phyloP scores from a whole-genome alignment of 768 basidiomycete genomes.

The Phaffia tasmanica region DNA sequence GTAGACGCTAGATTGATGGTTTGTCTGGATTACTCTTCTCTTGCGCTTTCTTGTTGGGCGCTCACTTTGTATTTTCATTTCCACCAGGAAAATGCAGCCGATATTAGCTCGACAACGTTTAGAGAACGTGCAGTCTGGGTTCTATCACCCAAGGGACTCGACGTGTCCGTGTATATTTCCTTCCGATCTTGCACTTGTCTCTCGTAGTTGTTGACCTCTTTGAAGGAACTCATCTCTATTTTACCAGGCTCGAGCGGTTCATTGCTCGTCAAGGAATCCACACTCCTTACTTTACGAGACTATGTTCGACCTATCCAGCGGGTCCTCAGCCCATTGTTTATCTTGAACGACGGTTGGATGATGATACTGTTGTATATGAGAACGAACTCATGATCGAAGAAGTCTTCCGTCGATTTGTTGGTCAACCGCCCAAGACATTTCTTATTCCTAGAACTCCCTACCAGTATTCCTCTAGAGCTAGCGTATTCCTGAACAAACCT shows the following conservation, averaged over 20 bases:
- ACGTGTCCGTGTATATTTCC: constrained; percentile 45
- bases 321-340: constrained; percentile 86
- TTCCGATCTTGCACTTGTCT: neutral
- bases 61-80: neutral
- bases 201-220: neutral
- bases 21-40: neutral
- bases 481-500: too few species aligned
- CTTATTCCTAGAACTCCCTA: too few species aligned
- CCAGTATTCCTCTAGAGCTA: too few species aligned
- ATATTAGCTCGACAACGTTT: constrained; percentile 77
- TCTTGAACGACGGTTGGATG: constrained; percentile 79
- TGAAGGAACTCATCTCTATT: too few species aligned
- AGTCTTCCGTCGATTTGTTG: constrained; percentile 86
- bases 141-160: constrained; percentile 95
- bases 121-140: constrained; percentile 94
- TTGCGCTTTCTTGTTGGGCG: neutral
- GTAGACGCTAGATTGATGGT: constrained; percentile 91
- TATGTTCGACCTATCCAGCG: constrained; percentile 84
- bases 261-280: constrained; percentile 98
- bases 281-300: constrained; percentile 74
- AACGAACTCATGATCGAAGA: constrained; percentile 88
- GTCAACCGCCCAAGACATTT: constrained; percentile 32
- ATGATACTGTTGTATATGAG: constrained; percentile 87
- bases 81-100: constrained; percentile 67
- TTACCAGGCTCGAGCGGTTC: constrained; percentile 66